Conservation (phyloP, 2,329 filamentous ascomycete species). For the Paecilomyces niveus region DNA sequence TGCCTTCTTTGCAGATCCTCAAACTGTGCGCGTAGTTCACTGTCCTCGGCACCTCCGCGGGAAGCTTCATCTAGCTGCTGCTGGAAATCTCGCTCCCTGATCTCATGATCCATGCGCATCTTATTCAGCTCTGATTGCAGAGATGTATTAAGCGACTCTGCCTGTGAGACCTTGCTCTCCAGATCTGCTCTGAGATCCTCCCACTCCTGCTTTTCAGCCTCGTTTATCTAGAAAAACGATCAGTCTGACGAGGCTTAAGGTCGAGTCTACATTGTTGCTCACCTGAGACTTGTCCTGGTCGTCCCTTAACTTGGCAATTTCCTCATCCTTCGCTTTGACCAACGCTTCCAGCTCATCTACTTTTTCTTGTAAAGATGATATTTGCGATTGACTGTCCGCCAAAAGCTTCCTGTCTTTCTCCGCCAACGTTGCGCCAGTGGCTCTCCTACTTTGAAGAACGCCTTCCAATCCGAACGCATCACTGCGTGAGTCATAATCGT, state of each 20-base stretch:
- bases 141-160: conserved; percentile 69
- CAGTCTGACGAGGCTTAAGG: conserved; percentile 1
- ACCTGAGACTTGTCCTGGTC: conserved; percentile 48
- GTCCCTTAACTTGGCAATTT: conserved; percentile 55
- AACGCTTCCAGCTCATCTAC: conserved; percentile 63
- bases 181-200: conserved; percentile 57
- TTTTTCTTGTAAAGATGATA: conserved; percentile 67
- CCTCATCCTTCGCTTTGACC: conserved; percentile 64
- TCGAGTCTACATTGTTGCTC: conserved; percentile 9
- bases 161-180: conserved; percentile 66
- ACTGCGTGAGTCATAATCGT: conserved; percentile 51
- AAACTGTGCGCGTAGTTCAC: conserved; percentile 56
- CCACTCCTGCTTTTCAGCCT: conserved; percentile 64
- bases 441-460: conserved; percentile 37
- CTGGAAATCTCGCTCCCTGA: conserved; percentile 55
- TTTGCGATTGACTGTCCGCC: conserved; percentile 71
- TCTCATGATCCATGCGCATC: conserved; percentile 60
- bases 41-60: conserved; percentile 29
- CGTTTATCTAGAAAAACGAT: conserved; percentile 33
- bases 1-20: conserved; percentile 55
- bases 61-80: conserved; percentile 50
- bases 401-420: conserved; percentile 64
- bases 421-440: conserved; percentile 43
- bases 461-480: conserved; percentile 58
- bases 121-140: conserved; percentile 73